Percentiles rank a stretch among this genome's conserved stretches.
Evolutionary conservation across 1,284 basidiomycete genomes (phyloP).

Genomic region (Somion occarium): DNA sequence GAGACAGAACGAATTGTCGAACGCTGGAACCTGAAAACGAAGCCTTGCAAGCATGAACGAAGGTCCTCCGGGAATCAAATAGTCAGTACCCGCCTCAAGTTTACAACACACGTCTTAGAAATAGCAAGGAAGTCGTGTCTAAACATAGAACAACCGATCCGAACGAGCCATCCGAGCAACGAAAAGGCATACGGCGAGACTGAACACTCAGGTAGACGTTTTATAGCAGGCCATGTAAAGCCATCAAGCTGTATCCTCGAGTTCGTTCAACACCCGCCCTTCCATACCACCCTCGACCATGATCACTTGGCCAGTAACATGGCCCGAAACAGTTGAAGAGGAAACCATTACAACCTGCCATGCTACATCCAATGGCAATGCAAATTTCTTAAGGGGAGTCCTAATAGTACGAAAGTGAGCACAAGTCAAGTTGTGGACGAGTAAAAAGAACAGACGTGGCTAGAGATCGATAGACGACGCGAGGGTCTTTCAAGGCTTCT

Average conservation of each 20-base stretch:
- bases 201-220: no score
- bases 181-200: no score
- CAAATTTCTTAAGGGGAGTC: conserved; percentile 70
- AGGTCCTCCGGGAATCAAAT: background rate
- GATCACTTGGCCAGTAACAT: conserved; percentile 65
- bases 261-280: conserved; percentile 46
- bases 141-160: no score
- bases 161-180: no score
- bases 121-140: no score
- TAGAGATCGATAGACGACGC: conserved; percentile 47
- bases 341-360: conserved; percentile 61
- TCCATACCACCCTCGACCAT: conserved; percentile 80
- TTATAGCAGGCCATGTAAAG: no score
- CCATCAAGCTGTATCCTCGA: conserved; percentile 25
- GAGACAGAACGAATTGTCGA: background rate
- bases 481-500: conserved; percentile 39
- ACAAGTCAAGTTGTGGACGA: background rate
- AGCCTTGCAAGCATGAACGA: background rate
- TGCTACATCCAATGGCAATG: conserved; percentile 58
- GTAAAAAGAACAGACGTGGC: conserved; percentile 53
- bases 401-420: conserved; percentile 28
- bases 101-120: no score
- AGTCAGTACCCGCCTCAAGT: background rate
- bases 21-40: background rate
- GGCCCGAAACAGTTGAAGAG: conserved; percentile 60